Base-by-base conservation (phyloP, 768 basidiomycete genomes). In the Lanmaoa rubissima region DNA sequence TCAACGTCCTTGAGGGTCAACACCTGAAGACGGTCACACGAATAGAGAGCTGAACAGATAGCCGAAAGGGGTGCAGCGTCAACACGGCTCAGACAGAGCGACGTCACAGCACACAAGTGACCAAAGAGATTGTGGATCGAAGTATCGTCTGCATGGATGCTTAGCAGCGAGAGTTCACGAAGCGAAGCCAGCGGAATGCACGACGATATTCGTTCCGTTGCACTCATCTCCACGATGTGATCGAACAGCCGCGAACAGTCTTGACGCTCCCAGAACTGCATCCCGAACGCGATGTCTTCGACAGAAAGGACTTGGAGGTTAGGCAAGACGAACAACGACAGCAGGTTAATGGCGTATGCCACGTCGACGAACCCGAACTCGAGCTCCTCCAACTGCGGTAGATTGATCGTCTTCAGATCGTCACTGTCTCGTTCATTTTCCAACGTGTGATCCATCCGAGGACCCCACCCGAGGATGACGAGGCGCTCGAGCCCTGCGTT, bases 381-480 rank as follows among this genome's bases (percentile, higher is more conserved):
- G 48, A 80, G 71, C 31, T 65, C 59, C 7, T 63, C 69, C 46
- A 79, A 62, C n/a, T 53, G 62, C 14, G 62, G 62, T 21, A 78
- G 64, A 31, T 56, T 55, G 48, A 75, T 68, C 48, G 38, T 55
- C 34, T 56, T 54, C 28, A 49, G 55, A 19, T 45, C 41, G 12
- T 58, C 48, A 39, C 40, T 19, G 21, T 1, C 50, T 5, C 14
- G 28, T 41, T 34, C 39, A 14, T 40, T 34, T 24, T 48, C 39
- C 34, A 7, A 16, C 10, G 21, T 28, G 34, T 16, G 19, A 32
- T 66, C 58, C 35, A 78, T 64, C 47, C 64, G 71, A 2, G 82
- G 81, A 16, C 83, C 84, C 74, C 83, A 80, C 3, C 84, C 84
- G 12, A 82, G 67, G 43, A 86, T 75, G 36, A 75, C 68, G 5